phyloP scores from a whole-genome alignment of 345 rosid genomes.

The Pistacia atlantica region DNA sequence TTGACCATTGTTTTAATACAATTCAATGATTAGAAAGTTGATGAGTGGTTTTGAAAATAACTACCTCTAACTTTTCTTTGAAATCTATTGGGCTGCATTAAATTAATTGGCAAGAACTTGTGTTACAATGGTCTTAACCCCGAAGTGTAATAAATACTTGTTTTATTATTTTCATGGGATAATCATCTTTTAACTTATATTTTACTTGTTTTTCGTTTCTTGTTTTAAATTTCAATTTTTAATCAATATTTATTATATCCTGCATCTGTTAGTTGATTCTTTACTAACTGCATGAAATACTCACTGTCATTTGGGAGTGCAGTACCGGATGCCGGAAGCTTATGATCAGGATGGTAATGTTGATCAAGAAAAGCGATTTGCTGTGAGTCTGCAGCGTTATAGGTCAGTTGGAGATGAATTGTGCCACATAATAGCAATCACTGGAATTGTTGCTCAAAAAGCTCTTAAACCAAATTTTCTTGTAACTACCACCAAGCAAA shows the following conservation, averaged over 20 bases:
- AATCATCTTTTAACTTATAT: too few species aligned
- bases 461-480: slow-evolving; percentile 17
- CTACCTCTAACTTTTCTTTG: too few species aligned
- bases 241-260: neutral
- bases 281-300: slow-evolving; percentile 7
- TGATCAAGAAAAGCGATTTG: slow-evolving; percentile 90
- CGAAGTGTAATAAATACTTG: too few species aligned
- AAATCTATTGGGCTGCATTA: too few species aligned
- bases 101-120: too few species aligned
- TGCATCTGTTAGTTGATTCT: neutral
- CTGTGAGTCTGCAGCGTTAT: slow-evolving; percentile 91
- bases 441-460: neutral
- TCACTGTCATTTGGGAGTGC: slow-evolving; percentile 30
- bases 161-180: too few species aligned
- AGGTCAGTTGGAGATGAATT: slow-evolving; percentile 43
- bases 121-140: too few species aligned
- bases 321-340: slow-evolving; percentile 97
- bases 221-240: neutral
- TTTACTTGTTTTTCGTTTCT: neutral
- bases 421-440: neutral
- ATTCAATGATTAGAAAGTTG: too few species aligned
- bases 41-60: too few species aligned
- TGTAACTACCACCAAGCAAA: neutral
- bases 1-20: too few species aligned
- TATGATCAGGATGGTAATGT: slow-evolving; percentile 88